Base-by-base conservation (phyloP, 139 green algal species). In the Ettlia oleoabundans region DNA sequence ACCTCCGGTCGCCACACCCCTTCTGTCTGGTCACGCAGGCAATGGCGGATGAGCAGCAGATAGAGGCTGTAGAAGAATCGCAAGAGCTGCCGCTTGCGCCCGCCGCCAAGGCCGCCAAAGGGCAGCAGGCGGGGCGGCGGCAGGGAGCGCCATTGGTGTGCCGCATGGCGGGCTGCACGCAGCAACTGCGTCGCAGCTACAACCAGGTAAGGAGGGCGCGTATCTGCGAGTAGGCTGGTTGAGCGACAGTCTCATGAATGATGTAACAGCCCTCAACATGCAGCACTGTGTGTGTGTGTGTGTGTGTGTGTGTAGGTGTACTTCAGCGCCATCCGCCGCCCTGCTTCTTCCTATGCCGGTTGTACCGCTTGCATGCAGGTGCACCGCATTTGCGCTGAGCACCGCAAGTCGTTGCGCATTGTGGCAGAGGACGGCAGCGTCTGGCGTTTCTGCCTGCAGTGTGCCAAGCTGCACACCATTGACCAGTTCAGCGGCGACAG, bases 391-490 rank as follows among this genome's bases (percentile, higher is more conserved):
- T 65, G 55, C 21, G 18, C 55, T n/a, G 55, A 65, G 55, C 55
- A 65, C 21, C 55, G 55, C 55, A 15, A 22, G 18, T 65, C 55
- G 55, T 22, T 65, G 55, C 15, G 55, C 55, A 65, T 65, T n/a
- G 55, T 32, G 55, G 55, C 21, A n/a, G 55, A 65, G 55, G 55
- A n/a, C 55, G 55, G 55, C 55, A 65, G 18, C 5, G 15, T 5
- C 18, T 65, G 55, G 55, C 55, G 55, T 22, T 65, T 65, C 55
- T 65, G 55, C 55, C 55, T 65, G 55, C 55, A 65, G 55, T 65
- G 55, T 22, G 55, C 55, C 55, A 65, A n/a, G 55, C 55, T 65
- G 55, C 55, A 65, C 55, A 65, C 55, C 15, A 28, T n/a, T 28
- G 55, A 65, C 18, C 18, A 65, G 55, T 65, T 65, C 55, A 65